A percentile compares a stretch with the other conserved stretches of the same genome.
These are phyloP conservation scores for Aurantiochytrium sp. DNA, from an alignment of 108 stramenopile species.

Conservation along the genomic window DNA sequence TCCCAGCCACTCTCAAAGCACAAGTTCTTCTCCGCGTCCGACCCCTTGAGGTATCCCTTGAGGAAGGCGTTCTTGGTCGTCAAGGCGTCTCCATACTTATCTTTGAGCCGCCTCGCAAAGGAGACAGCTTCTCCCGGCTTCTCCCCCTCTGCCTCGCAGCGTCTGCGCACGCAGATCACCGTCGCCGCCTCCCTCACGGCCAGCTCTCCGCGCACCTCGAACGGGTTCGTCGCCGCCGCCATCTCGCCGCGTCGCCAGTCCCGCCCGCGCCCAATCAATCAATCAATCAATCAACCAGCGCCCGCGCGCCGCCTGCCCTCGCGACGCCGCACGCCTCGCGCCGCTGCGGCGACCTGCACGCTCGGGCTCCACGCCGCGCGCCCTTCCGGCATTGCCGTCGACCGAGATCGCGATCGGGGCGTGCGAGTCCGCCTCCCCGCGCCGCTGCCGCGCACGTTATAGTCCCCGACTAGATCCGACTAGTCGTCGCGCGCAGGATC, in stretches of 20 bases:
- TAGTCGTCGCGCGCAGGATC: too few relatives aligned
- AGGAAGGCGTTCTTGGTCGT: not conserved
- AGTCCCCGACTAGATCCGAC: too few relatives aligned
- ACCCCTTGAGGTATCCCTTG: not conserved
- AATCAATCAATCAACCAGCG: too few relatives aligned
- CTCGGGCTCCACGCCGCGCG: too few relatives aligned
- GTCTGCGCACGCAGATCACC: not conserved
- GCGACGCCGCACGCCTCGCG: too few relatives aligned
- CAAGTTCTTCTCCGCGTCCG: not conserved
- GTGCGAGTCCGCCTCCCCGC: too few relatives aligned
- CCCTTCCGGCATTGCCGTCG: too few relatives aligned
- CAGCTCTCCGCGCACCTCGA: constrained; percentile 18
- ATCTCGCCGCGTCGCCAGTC: not conserved
- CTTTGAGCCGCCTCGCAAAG: not conserved
- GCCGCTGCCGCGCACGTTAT: too few relatives aligned
- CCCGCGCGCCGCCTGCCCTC: too few relatives aligned
- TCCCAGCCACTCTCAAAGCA: not conserved
- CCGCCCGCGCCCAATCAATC: too few relatives aligned
- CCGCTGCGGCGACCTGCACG: too few relatives aligned
- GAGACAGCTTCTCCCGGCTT: not conserved
- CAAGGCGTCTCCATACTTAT: not conserved
- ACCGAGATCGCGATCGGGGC: too few relatives aligned
- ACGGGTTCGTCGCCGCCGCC: not conserved
- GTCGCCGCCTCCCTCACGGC: not conserved
- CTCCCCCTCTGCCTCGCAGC: not conserved